A percentile compares a stretch with the other conserved stretches of the same genome.
Evolutionary conservation across 2,329 filamentous ascomycete genomes (phyloP).

Genomic region (Cladosporium sp.): DNA sequence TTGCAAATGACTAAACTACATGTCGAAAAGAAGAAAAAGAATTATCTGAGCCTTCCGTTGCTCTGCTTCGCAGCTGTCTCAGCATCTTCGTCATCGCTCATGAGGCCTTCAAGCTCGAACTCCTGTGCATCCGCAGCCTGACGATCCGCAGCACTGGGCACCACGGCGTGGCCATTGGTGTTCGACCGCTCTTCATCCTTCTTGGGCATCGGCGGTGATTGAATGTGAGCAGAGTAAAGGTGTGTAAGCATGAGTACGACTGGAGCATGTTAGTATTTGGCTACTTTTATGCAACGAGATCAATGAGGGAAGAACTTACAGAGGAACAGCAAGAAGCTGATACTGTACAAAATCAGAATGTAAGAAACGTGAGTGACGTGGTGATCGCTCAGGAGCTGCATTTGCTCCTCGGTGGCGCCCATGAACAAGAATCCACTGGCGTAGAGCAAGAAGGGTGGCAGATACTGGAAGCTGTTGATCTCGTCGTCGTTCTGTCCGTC

Average conservation of each 20-base stretch:
- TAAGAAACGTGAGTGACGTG: constrained; percentile 88
- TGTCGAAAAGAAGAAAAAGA: background rate
- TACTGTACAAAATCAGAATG: constrained; percentile 84
- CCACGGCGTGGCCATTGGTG: constrained; percentile 48
- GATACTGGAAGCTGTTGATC: constrained; percentile 53
- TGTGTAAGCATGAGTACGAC: constrained; percentile 81
- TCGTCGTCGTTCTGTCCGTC: constrained; percentile 36
- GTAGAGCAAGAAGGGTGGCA: constrained; percentile 64
- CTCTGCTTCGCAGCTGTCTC: constrained; percentile 16
- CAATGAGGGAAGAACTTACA: constrained; percentile 52
- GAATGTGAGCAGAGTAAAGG: constrained; percentile 71
- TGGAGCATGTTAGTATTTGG: constrained; percentile 30
- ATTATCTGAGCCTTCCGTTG: constrained; percentile 12
- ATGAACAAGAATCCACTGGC: constrained; percentile 96
- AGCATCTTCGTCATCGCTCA: constrained; percentile 81
- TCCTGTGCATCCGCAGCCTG: constrained; percentile 80
- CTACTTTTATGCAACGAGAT: background rate
- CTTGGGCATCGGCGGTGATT: constrained; percentile 41
- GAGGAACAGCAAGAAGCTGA: constrained; percentile 87
- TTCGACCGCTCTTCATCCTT: constrained; percentile 31
- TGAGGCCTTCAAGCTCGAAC: constrained; percentile 88
- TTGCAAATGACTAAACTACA: background rate
- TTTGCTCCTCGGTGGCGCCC: constrained; percentile 96
- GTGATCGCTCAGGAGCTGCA: constrained; percentile 71
- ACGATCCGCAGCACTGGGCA: constrained; percentile 46